Evolutionary conservation across 1,284 basidiomycete genomes (phyloP).

Genomic region (Moniliella sp.): DNA sequence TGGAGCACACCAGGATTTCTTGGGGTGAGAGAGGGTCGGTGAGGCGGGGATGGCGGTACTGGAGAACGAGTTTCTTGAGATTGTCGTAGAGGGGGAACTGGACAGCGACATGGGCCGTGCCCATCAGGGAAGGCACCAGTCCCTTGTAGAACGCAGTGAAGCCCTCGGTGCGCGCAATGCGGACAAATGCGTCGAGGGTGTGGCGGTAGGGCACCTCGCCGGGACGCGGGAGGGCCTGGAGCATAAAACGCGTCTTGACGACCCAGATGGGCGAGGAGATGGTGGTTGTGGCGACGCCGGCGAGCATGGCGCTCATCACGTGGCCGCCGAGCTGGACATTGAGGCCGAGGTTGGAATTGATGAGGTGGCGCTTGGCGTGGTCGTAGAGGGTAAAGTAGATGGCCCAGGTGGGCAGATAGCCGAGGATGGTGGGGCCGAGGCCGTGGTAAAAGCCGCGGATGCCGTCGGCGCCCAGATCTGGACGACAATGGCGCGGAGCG

Average conservation of each 20-base stretch:
- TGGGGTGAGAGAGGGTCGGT: too few species aligned
- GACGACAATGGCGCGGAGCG: too few species aligned
- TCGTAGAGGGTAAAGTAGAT: slow-evolving; percentile 52
- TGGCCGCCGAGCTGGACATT: too few species aligned
- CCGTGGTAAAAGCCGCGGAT: slow-evolving; percentile 72
- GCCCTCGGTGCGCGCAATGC: slow-evolving; percentile 70
- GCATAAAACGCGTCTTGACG: slow-evolving; percentile 42
- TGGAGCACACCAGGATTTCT: slow-evolving; percentile 72
- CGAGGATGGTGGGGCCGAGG: slow-evolving; percentile 76
- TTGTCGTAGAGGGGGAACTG: slow-evolving; percentile 89
- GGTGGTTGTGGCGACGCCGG: too few species aligned
- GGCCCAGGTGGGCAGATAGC: slow-evolving; percentile 87
- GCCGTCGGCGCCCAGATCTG: slow-evolving; percentile 42
- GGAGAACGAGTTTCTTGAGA: slow-evolving; percentile 60
- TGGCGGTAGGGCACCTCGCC: slow-evolving; percentile 58
- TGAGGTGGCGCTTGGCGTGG: slow-evolving; percentile 7
- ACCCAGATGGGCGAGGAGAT: too few species aligned
- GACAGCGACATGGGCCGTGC: slow-evolving; percentile 73
- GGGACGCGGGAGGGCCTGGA: too few species aligned
- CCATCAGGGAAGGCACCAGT: slow-evolving; percentile 62
- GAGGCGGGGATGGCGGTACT: too few species aligned
- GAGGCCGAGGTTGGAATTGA: too few species aligned
- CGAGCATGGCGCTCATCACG: too few species aligned
- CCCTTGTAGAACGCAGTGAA: slow-evolving; percentile 70
- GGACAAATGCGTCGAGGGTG: slow-evolving; percentile 61